Evolutionary conservation across 257 asterid species (phyloP).

Genomic region (Ligustrum vulgare): DNA sequence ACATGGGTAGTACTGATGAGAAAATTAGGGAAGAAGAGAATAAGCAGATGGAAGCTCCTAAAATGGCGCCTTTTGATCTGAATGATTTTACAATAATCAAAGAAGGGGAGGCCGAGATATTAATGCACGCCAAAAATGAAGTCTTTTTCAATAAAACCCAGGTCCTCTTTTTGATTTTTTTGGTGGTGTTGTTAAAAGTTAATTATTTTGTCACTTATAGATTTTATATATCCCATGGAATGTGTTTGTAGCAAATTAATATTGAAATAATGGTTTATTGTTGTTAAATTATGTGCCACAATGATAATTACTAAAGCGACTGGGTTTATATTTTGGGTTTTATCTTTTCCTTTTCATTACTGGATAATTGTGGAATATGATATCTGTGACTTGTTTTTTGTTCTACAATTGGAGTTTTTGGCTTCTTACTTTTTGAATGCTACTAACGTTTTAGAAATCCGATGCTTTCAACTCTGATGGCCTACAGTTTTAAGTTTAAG

Average conservation of each 20-base stretch:
- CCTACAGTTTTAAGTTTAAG: not conserved
- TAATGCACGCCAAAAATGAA: constrained; percentile 84
- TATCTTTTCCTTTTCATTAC: not conserved
- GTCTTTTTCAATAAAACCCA: constrained; percentile 94
- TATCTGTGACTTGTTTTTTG: not conserved
- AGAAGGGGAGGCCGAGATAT: constrained; percentile 96
- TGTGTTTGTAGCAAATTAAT: not conserved
- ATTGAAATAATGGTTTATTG: not conserved
- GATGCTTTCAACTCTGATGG: not conserved
- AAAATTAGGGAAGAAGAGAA: constrained; percentile 40
- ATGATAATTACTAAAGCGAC: not conserved
- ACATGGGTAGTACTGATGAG: constrained; percentile 45
- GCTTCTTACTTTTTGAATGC: not conserved
- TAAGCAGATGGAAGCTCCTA: constrained; percentile 27
- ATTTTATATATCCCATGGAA: not conserved
- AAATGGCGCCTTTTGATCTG: constrained; percentile 50
- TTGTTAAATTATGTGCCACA: not conserved
- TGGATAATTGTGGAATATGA: not conserved
- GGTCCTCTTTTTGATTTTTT: constrained; percentile 35
- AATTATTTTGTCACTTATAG: not conserved
- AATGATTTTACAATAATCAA: constrained; percentile 64
- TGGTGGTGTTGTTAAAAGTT: not conserved
- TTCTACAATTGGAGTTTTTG: not conserved
- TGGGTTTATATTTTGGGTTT: not conserved
- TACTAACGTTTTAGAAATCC: not conserved